Evolutionary conservation across 2,329 filamentous ascomycete species (phyloP).

Genomic region (Xylaria arbuscula): DNA sequence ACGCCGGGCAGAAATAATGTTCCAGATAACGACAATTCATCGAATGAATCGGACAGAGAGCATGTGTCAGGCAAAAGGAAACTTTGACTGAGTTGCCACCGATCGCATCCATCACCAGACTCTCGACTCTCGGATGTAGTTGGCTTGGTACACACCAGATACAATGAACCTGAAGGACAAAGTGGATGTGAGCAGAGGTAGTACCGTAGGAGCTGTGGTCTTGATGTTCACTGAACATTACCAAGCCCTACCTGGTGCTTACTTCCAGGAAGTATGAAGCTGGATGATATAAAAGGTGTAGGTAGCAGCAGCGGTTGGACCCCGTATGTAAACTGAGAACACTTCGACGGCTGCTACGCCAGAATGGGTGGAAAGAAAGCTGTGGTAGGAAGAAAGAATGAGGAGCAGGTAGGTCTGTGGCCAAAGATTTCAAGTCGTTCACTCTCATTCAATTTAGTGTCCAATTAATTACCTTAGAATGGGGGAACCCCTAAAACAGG

Average conservation of each 20-base stretch:
- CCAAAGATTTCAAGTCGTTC: not conserved
- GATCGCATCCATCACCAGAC: conserved; percentile 8
- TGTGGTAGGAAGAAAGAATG: not conserved
- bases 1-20: not conserved
- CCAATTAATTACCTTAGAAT: not conserved
- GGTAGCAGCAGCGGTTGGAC: not conserved
- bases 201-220: conserved; percentile 2
- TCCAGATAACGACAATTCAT: not conserved
- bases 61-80: not conserved
- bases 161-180: not conserved
- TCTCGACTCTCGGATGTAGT: not conserved
- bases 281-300: not conserved
- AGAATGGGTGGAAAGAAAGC: not conserved
- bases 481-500: not conserved
- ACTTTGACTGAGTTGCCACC: not conserved
- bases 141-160: not conserved
- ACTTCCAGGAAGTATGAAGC: too few relatives aligned
- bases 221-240: conserved; percentile 34
- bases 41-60: conserved; percentile 1
- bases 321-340: not conserved
- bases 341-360: not conserved
- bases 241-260: not conserved
- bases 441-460: not conserved
- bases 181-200: not conserved
- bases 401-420: not conserved